Evolutionary conservation across 208 protist genomes (phyloP), one percentile per base, ranked within the genome.

Genomic region (Acanthamoeba sp.): DNA sequence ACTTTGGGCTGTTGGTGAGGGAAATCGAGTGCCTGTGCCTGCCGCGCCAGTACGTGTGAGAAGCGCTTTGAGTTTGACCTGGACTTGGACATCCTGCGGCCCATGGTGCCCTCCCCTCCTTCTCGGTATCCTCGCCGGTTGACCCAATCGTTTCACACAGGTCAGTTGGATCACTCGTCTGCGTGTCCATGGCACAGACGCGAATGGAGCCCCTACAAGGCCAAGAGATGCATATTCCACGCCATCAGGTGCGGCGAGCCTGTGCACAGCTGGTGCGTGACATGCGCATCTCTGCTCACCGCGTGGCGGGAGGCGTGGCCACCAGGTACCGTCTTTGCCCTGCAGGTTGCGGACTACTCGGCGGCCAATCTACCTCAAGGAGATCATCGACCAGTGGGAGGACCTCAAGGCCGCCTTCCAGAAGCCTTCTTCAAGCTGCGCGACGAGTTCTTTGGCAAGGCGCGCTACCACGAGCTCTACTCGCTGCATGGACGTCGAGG

Each of bases 191-290:
- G 76, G 76, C 76, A 2, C 38, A 57, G 27, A 85, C 50, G 32
- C 18, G 76, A 55, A 85, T 85, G 38, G n/a, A 12, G 32, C 42
- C 76, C 76, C 24, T 85, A 85, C 76, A 85, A 85, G 27, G 76
- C 76, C 76, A 85, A 85, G 42, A 85, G 55, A 22, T 85, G 76
- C 76, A 85, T 85, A 18, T 85, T 85, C 32, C 76, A 85, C n/a
- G 76, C 42, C 36, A 85, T 85, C 76, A 85, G 76, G 76, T 85
- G n/a, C n/a, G n/a, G 6, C 9, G 55, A 5, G 55, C 55, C 55
- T 59, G 55, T n/a, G 10, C 55, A n/a, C 16, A 22, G 10, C 6
- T 10, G 45, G 3, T 48, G 45, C 10, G 45, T 48, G 32, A 22
- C 12, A 9, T 71, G 24, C 14, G 62, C 14, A 9, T n/a, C 5